phyloP scores from a whole-genome alignment of 2,329 filamentous ascomycete species.

The Lachnellula arida region DNA sequence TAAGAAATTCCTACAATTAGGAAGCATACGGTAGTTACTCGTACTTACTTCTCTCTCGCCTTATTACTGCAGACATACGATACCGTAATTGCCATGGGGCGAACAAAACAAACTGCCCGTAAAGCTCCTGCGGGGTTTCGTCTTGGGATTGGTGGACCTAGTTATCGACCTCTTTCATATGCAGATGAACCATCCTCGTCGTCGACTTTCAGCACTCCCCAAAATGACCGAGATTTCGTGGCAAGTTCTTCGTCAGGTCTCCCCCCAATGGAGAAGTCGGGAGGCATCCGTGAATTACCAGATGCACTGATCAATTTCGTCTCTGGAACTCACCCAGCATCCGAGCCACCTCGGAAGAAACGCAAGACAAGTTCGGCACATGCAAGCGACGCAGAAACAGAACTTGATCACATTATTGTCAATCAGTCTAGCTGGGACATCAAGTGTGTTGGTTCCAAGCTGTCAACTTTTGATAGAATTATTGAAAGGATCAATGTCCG shows the following conservation, averaged over 20 bases:
- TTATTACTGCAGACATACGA: not conserved
- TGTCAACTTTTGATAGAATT: slow-evolving; percentile 12
- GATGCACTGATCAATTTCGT: slow-evolving; percentile 22
- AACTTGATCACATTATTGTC: slow-evolving; percentile 25
- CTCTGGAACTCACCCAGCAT: not conserved
- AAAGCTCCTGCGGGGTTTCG: not conserved
- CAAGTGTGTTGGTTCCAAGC: slow-evolving; percentile 16
- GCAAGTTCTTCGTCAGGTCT: not conserved
- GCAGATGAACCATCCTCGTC: not conserved
- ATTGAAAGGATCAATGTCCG: slow-evolving; percentile 16
- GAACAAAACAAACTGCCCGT: not conserved
- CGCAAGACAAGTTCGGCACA: slow-evolving; percentile 12
- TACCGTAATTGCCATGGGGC: not conserved
- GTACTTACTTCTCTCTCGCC: not conserved
- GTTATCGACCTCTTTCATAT: not conserved
- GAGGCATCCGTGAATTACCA: slow-evolving; percentile 8
- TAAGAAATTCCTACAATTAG: not conserved
- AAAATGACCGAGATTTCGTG: slow-evolving; percentile 5
- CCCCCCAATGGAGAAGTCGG: not conserved
- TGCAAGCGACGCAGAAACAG: not conserved
- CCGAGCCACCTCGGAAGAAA: slow-evolving; percentile 23
- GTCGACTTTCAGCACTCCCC: slow-evolving; percentile 2
- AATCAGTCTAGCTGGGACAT: slow-evolving; percentile 23
- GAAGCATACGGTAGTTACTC: not conserved
- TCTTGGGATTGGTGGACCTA: not conserved